These are phyloP conservation scores for Magnolia sinica DNA, from an alignment of 164 flowering plant genomes.

Conservation along the genomic window DNA sequence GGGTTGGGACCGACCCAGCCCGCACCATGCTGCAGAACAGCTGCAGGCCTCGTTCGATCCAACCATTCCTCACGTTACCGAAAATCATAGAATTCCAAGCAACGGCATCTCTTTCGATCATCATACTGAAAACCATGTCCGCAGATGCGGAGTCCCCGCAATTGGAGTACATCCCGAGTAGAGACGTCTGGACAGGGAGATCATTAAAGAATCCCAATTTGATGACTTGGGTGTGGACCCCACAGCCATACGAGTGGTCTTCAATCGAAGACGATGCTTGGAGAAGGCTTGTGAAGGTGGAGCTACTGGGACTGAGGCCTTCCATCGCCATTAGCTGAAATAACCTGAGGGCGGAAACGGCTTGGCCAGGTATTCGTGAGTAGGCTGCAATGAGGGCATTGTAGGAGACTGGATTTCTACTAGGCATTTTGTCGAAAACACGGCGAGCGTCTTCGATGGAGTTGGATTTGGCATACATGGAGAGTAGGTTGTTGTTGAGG, in stretches of 20 bases:
- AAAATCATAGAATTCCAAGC: slow-evolving; percentile 73
- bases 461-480: slow-evolving; percentile 66
- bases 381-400: slow-evolving; percentile 70
- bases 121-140: slow-evolving; percentile 31
- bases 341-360: slow-evolving; percentile 31
- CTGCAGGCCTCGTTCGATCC: slow-evolving; percentile 37
- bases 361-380: slow-evolving; percentile 36
- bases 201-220: slow-evolving; percentile 51
- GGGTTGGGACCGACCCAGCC: slow-evolving; percentile 42
- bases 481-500: slow-evolving; percentile 61
- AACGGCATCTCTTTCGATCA: slow-evolving; percentile 46
- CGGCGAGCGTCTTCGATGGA: slow-evolving; percentile 41
- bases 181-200: slow-evolving; percentile 56
- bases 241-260: slow-evolving; percentile 32
- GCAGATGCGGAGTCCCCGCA: slow-evolving; percentile 58
- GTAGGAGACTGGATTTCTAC: slow-evolving; percentile 59
- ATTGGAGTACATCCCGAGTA: slow-evolving; percentile 67
- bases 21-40: slow-evolving; percentile 45
- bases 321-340: slow-evolving; percentile 34
- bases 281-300: slow-evolving; percentile 65
- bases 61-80: slow-evolving; percentile 50
- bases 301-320: slow-evolving; percentile 43
- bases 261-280: slow-evolving; percentile 45
- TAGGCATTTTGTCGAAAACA: slow-evolving; percentile 80
- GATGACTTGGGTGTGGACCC: slow-evolving; percentile 44